A percentile compares a stretch with the other conserved stretches of the same genome.
These are phyloP conservation scores for Excoecaria cochinchinensis DNA, from an alignment of 345 rosid species.

Conservation along the genomic window DNA sequence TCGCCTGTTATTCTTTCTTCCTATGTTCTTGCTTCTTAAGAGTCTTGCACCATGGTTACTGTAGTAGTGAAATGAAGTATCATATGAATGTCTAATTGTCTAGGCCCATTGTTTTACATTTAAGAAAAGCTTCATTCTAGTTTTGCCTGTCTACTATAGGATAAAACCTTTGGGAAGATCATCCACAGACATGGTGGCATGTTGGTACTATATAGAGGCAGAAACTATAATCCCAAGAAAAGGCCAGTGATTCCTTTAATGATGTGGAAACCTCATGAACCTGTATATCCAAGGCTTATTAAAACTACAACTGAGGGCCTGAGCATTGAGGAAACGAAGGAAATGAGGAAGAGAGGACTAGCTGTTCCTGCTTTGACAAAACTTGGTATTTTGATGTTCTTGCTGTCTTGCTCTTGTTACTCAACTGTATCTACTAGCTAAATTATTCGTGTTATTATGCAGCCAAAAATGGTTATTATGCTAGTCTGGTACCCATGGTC, in stretches of 20 bases:
- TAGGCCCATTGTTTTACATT: background rate
- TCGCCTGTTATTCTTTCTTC: background rate
- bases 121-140: constrained; percentile 2
- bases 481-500: constrained; percentile 83
- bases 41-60: constrained; percentile 1
- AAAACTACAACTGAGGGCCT: constrained; percentile 81
- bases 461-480: constrained; percentile 94
- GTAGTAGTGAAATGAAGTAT: background rate
- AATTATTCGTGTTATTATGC: constrained; percentile 33
- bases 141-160: constrained; percentile 35
- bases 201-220: constrained; percentile 74
- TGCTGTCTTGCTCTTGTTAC: background rate
- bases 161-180: constrained; percentile 70
- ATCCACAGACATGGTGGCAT: constrained; percentile 74
- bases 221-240: constrained; percentile 72
- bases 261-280: constrained; percentile 97
- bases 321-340: constrained; percentile 78
- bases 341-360: constrained; percentile 78
- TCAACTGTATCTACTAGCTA: background rate
- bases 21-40: background rate
- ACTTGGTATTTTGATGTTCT: constrained; percentile 48
- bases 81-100: background rate
- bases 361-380: constrained; percentile 72
- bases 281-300: constrained; percentile 77
- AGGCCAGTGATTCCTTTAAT: constrained; percentile 78